phyloP scores from a whole-genome alignment of 371 early-diverging fungal genomes.

The Haplosporangium sp. region DNA sequence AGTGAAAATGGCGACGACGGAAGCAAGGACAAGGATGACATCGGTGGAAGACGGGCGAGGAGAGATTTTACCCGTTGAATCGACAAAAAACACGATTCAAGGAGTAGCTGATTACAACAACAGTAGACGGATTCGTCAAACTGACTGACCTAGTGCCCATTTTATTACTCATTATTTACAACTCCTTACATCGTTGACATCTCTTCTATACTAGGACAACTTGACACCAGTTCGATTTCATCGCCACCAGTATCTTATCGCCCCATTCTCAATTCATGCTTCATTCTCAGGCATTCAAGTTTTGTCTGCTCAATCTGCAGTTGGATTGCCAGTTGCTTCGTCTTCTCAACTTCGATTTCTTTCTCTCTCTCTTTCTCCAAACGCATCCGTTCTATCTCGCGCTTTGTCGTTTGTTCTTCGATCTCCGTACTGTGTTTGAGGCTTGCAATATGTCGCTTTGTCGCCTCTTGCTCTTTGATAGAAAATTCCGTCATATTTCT shows the following conservation, averaged over 20 bases:
- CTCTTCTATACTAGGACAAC: no score
- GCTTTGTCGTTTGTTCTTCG: slow-evolving; percentile 1
- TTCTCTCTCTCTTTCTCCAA: neutral
- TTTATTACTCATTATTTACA: no score
- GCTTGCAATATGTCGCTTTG: neutral
- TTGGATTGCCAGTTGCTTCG: neutral
- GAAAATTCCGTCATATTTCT: neutral
- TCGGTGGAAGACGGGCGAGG: no score
- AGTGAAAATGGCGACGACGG: no score
- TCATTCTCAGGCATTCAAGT: neutral
- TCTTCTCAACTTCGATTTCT: neutral
- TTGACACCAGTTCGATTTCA: no score
- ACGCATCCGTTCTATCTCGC: slow-evolving; percentile 3
- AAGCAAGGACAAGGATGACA: no score
- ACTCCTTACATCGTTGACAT: no score
- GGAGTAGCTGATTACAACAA: no score
- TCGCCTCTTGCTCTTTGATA: neutral
- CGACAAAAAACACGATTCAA: no score
- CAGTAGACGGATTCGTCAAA: no score
- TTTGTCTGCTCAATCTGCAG: neutral
- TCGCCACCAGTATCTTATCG: neutral
- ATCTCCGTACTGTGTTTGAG: neutral
- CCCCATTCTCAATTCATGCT: neutral
- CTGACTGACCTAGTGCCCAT: no score
- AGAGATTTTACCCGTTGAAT: no score